phyloP scores from a whole-genome alignment of 106 monocot species.

The Dioscorea dumetorum region DNA sequence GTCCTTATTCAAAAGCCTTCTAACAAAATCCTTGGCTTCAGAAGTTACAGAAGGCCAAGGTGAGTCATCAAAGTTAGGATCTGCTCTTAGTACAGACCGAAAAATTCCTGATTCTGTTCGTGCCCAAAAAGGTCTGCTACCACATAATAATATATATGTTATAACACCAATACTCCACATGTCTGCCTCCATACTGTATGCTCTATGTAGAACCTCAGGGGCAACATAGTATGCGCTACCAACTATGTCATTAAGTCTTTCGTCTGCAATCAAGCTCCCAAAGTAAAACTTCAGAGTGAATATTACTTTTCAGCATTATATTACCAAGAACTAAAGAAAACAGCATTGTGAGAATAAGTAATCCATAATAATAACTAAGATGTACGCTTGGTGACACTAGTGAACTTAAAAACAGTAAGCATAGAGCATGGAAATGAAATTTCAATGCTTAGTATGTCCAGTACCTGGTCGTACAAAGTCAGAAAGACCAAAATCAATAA shows the following conservation, averaged over 20 bases:
- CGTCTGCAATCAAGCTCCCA: conserved; percentile 40
- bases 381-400: too few species aligned
- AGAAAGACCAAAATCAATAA: conserved; percentile 84
- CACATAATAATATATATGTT: conserved; percentile 89
- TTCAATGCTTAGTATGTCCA: background rate
- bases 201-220: conserved; percentile 89
- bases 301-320: too few species aligned
- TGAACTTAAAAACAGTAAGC: background rate
- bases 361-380: too few species aligned
- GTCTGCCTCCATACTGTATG: conserved; percentile 83
- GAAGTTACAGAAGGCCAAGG: conserved; percentile 78
- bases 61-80: conserved; percentile 79
- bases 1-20: conserved; percentile 86
- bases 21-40: conserved; percentile 90
- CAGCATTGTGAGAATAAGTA: too few species aligned
- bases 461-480: conserved; percentile 60
- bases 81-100: conserved; percentile 82
- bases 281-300: background rate
- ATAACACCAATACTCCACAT: conserved; percentile 98
- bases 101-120: conserved; percentile 95
- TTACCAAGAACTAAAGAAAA: too few species aligned
- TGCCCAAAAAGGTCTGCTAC: conserved; percentile 96
- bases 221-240: conserved; percentile 98
- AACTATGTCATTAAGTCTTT: conserved; percentile 92
- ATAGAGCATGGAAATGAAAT: background rate